phyloP scores from a whole-genome alignment of 179 eudicot genomes.

The Corrigiola litoralis region DNA sequence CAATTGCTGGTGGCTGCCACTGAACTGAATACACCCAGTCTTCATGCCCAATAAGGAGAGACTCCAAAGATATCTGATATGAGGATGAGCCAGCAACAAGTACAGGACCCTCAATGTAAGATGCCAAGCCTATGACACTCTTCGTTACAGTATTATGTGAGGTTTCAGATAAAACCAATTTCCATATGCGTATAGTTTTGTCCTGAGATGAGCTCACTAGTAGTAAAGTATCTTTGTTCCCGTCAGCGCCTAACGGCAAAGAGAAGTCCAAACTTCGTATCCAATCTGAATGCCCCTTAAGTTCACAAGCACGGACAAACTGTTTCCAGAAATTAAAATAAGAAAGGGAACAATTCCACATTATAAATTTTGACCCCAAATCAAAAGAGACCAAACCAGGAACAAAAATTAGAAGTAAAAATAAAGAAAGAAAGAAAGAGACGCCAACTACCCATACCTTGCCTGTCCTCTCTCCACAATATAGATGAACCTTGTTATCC shows the following conservation, averaged over 20 bases:
- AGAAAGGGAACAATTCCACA: conserved; percentile 10
- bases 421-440: neutral
- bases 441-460: conserved; percentile 42
- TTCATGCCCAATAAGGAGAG: conserved; percentile 94
- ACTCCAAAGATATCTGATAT: conserved; percentile 80
- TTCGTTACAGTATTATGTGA: conserved; percentile 30
- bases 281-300: conserved; percentile 98
- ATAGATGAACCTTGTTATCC: conserved; percentile 90
- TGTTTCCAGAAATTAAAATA: conserved; percentile 25
- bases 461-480: conserved; percentile 70
- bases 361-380: neutral
- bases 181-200: conserved; percentile 94
- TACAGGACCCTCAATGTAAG: conserved; percentile 87
- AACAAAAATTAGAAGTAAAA: neutral
- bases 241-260: conserved; percentile 51
- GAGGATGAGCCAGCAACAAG: conserved; percentile 58
- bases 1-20: conserved; percentile 77
- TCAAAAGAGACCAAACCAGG: too few species aligned
- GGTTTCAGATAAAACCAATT: conserved; percentile 48
- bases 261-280: conserved; percentile 90
- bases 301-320: conserved; percentile 85
- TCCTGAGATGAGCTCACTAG: conserved; percentile 97
- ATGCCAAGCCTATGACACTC: conserved; percentile 55
- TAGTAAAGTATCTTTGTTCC: conserved; percentile 41
- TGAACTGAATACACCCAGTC: conserved; percentile 98